Percentiles rank a stretch among this genome's conserved stretches.
phyloP scores from a whole-genome alignment of 2,329 filamentous ascomycete genomes.

The Elsinoe arachidis region DNA sequence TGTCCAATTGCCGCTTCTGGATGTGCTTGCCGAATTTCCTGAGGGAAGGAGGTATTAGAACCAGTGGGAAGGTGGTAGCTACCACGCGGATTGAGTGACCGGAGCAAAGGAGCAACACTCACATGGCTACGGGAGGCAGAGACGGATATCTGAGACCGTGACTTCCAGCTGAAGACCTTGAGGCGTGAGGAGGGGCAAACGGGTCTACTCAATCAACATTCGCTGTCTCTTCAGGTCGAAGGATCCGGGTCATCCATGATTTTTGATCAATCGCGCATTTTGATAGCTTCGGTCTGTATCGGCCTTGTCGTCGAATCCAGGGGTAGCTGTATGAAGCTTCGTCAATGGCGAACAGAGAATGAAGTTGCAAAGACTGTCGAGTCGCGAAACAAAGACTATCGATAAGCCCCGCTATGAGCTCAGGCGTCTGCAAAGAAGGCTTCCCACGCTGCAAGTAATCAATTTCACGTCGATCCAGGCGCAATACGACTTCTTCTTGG shows the following conservation, averaged over 20 bases:
- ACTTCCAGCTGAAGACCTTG: too few relatives aligned
- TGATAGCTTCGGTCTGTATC: background rate
- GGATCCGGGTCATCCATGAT: constrained; percentile 8
- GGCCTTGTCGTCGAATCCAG: background rate
- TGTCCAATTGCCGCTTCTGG: constrained; percentile 96
- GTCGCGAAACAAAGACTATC: constrained; percentile 1
- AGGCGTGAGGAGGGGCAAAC: background rate
- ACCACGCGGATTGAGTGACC: too few relatives aligned
- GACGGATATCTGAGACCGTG: background rate
- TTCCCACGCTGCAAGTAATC: constrained; percentile 4
- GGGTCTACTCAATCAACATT: background rate
- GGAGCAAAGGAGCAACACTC: background rate
- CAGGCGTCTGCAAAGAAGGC: background rate
- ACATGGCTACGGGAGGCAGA: background rate
- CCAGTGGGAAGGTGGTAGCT: too few relatives aligned
- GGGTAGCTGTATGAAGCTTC: background rate
- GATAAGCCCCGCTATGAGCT: constrained; percentile 10
- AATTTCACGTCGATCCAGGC: background rate
- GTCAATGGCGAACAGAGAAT: background rate
- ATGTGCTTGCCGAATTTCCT: constrained; percentile 99
- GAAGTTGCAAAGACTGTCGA: background rate
- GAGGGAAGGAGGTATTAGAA: constrained; percentile 8
- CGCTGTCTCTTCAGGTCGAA: background rate
- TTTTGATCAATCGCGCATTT: background rate
- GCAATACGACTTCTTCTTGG: background rate